phyloP scores from a whole-genome alignment of 2,329 filamentous ascomycete genomes.

The Lasiodiplodia citricola region DNA sequence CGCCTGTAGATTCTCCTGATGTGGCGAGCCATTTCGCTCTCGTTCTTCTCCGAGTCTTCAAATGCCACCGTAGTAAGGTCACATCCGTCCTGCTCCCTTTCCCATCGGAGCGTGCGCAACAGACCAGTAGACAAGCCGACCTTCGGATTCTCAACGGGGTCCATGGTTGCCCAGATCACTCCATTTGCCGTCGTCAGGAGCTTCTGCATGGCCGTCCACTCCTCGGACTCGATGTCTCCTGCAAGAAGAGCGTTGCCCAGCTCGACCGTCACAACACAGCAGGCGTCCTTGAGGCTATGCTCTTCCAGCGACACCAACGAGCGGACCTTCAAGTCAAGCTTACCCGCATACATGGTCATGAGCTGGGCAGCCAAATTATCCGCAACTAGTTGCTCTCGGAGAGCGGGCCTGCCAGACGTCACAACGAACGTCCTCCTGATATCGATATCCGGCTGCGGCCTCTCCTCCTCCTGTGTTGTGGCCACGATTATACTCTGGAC shows the following conservation, averaged over 20 bases:
- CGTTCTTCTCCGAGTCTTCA: slow-evolving; percentile 19
- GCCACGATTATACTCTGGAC: slow-evolving; percentile 16
- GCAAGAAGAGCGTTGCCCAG: neutral
- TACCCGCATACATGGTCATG: slow-evolving; percentile 28
- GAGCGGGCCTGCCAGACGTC: neutral
- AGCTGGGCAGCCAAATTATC: slow-evolving; percentile 20
- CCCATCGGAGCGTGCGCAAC: slow-evolving; percentile 21
- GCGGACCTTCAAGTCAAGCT: slow-evolving; percentile 7
- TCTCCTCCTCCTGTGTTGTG: slow-evolving; percentile 6
- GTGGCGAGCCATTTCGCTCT: slow-evolving; percentile 17
- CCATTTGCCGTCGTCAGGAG: slow-evolving; percentile 17
- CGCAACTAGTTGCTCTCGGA: slow-evolving; percentile 14
- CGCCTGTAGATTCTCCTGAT: slow-evolving; percentile 17
- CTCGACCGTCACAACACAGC: slow-evolving; percentile 4
- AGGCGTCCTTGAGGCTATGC: neutral
- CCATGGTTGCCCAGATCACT: slow-evolving; percentile 22
- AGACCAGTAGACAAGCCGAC: slow-evolving; percentile 19
- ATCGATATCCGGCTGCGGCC: neutral
- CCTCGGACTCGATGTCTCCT: slow-evolving; percentile 6
- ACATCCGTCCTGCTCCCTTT: slow-evolving; percentile 7
- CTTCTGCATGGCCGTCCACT: neutral
- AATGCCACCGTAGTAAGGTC: neutral
- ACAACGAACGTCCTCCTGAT: slow-evolving; percentile 15
- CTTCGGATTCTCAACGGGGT: slow-evolving; percentile 15
- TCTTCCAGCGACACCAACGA: slow-evolving; percentile 11